Evolutionary conservation across 345 rosid genomes (phyloP), one percentile per base, ranked within the genome.

Genomic region (Lepidium sativum): DNA sequence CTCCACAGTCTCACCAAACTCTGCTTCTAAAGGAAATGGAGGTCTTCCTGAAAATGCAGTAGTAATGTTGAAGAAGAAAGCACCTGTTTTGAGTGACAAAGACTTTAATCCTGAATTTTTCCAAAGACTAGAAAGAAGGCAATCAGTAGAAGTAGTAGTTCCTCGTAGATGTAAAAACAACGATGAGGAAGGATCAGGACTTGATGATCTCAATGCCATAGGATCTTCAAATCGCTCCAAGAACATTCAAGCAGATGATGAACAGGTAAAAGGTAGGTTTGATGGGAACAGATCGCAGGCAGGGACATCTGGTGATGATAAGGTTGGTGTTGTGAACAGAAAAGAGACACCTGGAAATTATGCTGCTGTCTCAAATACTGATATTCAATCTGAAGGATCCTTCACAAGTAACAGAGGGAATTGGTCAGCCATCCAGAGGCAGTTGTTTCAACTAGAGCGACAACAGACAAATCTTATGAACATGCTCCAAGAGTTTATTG

Each of bases 401-500:
- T 81, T 81, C 39, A 74, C 68, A 41, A 84, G 81, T 74, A 94
- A 76, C 71, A 88, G 81, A 79, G 96, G 92, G 69, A 91, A 82
- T 71, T 91, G 91, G 98, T 74, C 87, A 75, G 94, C 96, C 55
- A 95, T 95, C 63, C 99, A 95, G 82, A 91, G 96, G 75, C 98
- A 95, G 75, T 79, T 95, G 33, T 68, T 83, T 75, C 95, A 81
- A 79, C 76, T 95, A 73, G 98, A 95, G 83, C 86, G 96, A 70
- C 99, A 91, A 67, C 99, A 91, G 76, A 74, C 80, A 34, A 85
- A 88, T 82, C 94, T 95, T 41, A 85, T 88, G 92, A 83, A 86
- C 75, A 86, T 91, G 96, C 81, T 95, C 74, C 97, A 95, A 88
- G 99, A 95, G 70, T 91, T 91, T 71, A 95, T 95, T 88, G 99